Evolutionary conservation across 495 filamentous ascomycete genomes (phyloP), one percentile per base, ranked within the genome.

Genomic region (Penicillium argentinense): DNA sequence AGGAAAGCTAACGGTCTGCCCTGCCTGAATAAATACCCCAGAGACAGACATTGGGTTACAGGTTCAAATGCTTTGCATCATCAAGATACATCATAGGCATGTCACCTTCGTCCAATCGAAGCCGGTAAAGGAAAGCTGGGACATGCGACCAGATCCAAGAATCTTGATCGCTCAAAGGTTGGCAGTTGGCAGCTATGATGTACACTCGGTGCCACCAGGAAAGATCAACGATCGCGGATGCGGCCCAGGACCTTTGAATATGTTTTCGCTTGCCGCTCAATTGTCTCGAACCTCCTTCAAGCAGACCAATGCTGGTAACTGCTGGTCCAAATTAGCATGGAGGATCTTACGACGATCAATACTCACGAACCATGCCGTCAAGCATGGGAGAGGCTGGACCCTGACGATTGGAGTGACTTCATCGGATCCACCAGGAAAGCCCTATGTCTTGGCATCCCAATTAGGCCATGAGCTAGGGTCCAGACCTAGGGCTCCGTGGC

Each of bases 31-130:
- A n/a, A n/a, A n/a, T n/a, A n/a, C n/a, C n/a, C n/a, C n/a, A n/a
- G n/a, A n/a, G n/a, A 36, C 33, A 2, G 25, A 39, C 21, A 40
- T 24, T 36, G 40, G 27, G 19, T 27, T 42, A 34, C 9, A n/a
- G n/a, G n/a, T n/a, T n/a, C n/a, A n/a, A n/a, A n/a, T n/a, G n/a
- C n/a, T 44, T 64, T 65, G 54, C 63, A 66, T 71, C 63, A 67
- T 62, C 43, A 34, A 21, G 25, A 29, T 56, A 61, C 66, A 71
- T 71, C 68, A 73, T 73, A 58, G 47, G 21, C 59, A 69, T 69
- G 67, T 71, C 60, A 66, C 39, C 9, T 9, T 23, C 11, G 2
- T 17, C 12, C 11, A 13, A 25, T 18, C 39, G n/a, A 39, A 29
- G n/a, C 44, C 43, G 39, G 24, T 30, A 18, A 54, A 32, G 14